Conservation (phyloP, 768 basidiomycete genomes). For the Boletus tylopilopsis region DNA sequence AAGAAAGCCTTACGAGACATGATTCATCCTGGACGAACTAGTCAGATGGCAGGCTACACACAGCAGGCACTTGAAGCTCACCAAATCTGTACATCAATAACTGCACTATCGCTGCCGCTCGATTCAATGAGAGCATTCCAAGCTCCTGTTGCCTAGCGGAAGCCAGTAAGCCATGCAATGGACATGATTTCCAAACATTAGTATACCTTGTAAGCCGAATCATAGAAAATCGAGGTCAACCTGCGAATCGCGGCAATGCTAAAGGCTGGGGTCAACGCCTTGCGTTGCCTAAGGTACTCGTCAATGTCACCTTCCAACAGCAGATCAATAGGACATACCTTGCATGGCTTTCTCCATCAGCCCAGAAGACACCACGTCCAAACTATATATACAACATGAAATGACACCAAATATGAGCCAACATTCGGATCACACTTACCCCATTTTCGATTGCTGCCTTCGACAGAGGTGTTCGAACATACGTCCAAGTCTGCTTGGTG, state of each 20-base stretch:
- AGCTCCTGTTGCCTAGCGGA: slow-evolving; percentile 23
- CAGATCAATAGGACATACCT: slow-evolving; percentile 23
- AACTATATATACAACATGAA: not conserved
- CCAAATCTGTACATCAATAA: slow-evolving; percentile 40
- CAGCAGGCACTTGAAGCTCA: not conserved
- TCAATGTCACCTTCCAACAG: not conserved
- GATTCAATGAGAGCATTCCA: slow-evolving; percentile 31
- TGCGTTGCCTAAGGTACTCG: slow-evolving; percentile 19
- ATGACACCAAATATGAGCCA: not conserved
- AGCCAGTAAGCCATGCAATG: not conserved
- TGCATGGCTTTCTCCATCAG: slow-evolving; percentile 42
- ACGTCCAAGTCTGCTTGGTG: slow-evolving; percentile 24
- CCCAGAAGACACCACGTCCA: slow-evolving; percentile 30
- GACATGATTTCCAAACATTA: not conserved
- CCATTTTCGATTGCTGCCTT: slow-evolving; percentile 32
- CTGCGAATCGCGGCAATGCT: slow-evolving; percentile 22
- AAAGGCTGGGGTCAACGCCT: slow-evolving; percentile 26
- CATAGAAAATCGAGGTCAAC: slow-evolving; percentile 23
- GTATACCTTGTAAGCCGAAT: slow-evolving; percentile 27
- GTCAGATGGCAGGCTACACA: not conserved
- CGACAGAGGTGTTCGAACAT: slow-evolving; percentile 37
- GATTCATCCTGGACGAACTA: slow-evolving; percentile 28
- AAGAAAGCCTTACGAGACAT: slow-evolving; percentile 26
- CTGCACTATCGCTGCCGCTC: slow-evolving; percentile 10
- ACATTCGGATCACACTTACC: not conserved